These are phyloP conservation scores for Dalbergia oliveri DNA, from an alignment of 306 rosid species.

Conservation along the genomic window DNA sequence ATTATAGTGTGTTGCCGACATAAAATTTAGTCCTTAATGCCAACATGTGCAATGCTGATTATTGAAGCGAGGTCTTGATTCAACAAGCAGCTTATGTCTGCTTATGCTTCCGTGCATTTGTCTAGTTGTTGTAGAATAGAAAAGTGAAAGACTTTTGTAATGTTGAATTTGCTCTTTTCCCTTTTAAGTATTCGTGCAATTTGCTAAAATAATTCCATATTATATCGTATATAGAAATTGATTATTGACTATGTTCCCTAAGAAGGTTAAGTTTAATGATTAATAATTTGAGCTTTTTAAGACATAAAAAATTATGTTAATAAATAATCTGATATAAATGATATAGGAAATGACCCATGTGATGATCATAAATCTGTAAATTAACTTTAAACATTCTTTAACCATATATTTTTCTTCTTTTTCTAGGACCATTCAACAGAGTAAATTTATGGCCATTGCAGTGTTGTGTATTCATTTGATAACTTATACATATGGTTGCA, in stretches of 20 bases:
- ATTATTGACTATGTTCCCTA: constrained; percentile 6
- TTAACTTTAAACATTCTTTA: constrained; percentile 1
- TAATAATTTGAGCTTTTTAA: constrained; percentile 8
- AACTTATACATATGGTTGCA: constrained; percentile 11
- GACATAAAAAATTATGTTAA: neutral
- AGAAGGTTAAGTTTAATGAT: constrained; percentile 7
- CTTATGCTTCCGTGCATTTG: constrained; percentile 6
- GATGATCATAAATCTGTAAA: too few species aligned
- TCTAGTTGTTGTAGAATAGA: neutral
- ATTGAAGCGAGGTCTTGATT: neutral
- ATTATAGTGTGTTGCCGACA: neutral
- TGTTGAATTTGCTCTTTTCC: neutral
- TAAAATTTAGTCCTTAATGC: too few species aligned
- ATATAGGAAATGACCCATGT: too few species aligned
- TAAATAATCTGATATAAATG: neutral
- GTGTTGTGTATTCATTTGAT: neutral
- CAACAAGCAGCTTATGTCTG: neutral
- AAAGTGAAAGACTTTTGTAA: neutral
- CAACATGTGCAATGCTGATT: neutral
- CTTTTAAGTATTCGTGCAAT: neutral
- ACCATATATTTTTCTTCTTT: neutral
- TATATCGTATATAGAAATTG: neutral
- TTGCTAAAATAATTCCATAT: neutral
- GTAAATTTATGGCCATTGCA: neutral
- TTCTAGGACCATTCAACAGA: neutral